A percentile compares a stretch with the other conserved stretches of the same genome.
These are phyloP conservation scores for Cystofilobasidium capitatum DNA, from an alignment of 768 basidiomycete species.

Conservation along the genomic window DNA sequence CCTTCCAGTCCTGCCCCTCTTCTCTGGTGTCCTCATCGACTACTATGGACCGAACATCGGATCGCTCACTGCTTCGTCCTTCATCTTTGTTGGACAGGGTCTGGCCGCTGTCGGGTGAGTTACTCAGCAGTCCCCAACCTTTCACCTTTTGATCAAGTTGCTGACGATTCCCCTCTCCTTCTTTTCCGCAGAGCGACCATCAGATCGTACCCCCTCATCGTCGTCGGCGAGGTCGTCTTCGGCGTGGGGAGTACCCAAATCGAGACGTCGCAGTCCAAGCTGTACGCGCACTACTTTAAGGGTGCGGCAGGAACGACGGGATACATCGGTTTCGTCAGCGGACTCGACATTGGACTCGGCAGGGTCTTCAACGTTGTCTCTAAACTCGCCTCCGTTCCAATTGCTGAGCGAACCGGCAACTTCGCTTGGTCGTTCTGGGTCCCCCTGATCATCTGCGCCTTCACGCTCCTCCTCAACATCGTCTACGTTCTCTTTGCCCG, in stretches of 20 bases:
- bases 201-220: not conserved
- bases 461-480: constrained; percentile 32
- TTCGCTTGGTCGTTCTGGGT: constrained; percentile 39
- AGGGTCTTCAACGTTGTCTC: constrained; percentile 30
- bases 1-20: constrained; percentile 32
- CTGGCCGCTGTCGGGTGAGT: constrained; percentile 23
- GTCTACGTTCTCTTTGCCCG: constrained; percentile 35
- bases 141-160: too few species aligned
- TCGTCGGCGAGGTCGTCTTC: constrained; percentile 28
- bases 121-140: not conserved
- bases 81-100: constrained; percentile 34
- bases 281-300: constrained; percentile 37
- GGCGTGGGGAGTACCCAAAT: constrained; percentile 38
- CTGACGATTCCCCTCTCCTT: not conserved
- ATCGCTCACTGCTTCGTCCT: constrained; percentile 32
- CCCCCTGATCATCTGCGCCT: constrained; percentile 32
- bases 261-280: constrained; percentile 35
- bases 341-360: constrained; percentile 37
- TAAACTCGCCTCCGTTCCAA: constrained; percentile 34
- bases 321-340: constrained; percentile 30
- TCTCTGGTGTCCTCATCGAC: constrained; percentile 35
- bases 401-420: constrained; percentile 34
- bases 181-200: not conserved
- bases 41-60: constrained; percentile 33
- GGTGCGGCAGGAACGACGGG: constrained; percentile 11